phyloP scores from a whole-genome alignment of 2,329 filamentous ascomycete species.

The Sclerotinia glacialis region DNA sequence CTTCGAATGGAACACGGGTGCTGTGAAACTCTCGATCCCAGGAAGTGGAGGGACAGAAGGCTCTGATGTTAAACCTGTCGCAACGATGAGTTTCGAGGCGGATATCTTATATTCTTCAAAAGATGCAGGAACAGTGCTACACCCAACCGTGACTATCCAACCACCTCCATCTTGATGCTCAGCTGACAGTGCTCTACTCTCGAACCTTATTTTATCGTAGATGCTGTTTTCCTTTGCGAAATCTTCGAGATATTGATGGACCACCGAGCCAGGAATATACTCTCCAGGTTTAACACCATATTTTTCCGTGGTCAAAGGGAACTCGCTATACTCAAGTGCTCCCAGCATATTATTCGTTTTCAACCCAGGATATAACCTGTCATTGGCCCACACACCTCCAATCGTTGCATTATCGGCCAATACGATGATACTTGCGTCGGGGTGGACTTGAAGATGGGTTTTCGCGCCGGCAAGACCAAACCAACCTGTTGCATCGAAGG shows the following conservation, averaged over 20 bases:
- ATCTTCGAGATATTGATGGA: slow-evolving; percentile 56
- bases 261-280: slow-evolving; percentile 56
- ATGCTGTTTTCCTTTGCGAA: slow-evolving; percentile 55
- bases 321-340: slow-evolving; percentile 71
- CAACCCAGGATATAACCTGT: slow-evolving; percentile 65
- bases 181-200: slow-evolving; percentile 48
- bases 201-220: slow-evolving; percentile 47
- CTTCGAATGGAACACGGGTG: slow-evolving; percentile 50
- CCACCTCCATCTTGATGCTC: slow-evolving; percentile 45
- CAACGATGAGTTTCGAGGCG: slow-evolving; percentile 51
- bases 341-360: slow-evolving; percentile 73
- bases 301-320: slow-evolving; percentile 60
- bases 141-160: slow-evolving; percentile 44
- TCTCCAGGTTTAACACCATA: slow-evolving; percentile 51
- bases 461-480: slow-evolving; percentile 60
- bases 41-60: slow-evolving; percentile 48
- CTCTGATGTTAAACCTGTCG: slow-evolving; percentile 54
- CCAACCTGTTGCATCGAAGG: slow-evolving; percentile 5
- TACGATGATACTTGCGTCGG: slow-evolving; percentile 53
- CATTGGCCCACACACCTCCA: slow-evolving; percentile 68
- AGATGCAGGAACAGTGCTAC: not conserved
- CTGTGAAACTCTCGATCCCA: slow-evolving; percentile 47
- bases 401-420: slow-evolving; percentile 56
- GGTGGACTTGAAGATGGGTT: slow-evolving; percentile 58
- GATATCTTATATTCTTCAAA: slow-evolving; percentile 34